phyloP scores from a whole-genome alignment of 1,139 yeast genomes.

The Geotrichum histeridarum region DNA sequence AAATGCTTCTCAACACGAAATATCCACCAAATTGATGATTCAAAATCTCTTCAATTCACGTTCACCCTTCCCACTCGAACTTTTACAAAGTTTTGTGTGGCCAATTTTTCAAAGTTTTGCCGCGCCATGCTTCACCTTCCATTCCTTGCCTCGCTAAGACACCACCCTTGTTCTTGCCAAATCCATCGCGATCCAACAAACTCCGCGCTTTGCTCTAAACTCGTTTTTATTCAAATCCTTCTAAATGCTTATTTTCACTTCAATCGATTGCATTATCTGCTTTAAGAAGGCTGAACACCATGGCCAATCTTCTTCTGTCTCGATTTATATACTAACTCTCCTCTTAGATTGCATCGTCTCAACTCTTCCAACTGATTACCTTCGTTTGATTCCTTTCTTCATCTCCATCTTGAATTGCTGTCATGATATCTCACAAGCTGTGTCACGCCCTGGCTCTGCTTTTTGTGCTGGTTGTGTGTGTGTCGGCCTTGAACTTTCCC shows the following conservation, averaged over 20 bases:
- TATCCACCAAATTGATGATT: no score
- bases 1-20: no score
- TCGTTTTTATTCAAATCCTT: background rate
- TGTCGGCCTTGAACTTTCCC: conserved; percentile 11
- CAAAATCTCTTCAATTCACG: no score
- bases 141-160: background rate
- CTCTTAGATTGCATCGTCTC: background rate
- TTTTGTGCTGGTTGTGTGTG: conserved; percentile 2
- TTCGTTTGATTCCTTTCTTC: background rate
- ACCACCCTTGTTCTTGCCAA: background rate
- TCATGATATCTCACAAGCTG: conserved; percentile 1
- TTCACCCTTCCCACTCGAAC: no score
- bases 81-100: no score
- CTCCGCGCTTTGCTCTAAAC: background rate
- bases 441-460: conserved; percentile 5
- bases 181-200: background rate
- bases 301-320: background rate
- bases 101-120: no score
- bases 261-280: background rate
- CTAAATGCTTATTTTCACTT: background rate
- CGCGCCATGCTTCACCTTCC: background rate
- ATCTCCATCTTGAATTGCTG: background rate
- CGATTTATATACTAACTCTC: background rate
- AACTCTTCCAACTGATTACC: background rate
- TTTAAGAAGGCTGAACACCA: background rate